Conservation (phyloP, 495 filamentous ascomycete species). For the Aspergillus ellipticus region DNA sequence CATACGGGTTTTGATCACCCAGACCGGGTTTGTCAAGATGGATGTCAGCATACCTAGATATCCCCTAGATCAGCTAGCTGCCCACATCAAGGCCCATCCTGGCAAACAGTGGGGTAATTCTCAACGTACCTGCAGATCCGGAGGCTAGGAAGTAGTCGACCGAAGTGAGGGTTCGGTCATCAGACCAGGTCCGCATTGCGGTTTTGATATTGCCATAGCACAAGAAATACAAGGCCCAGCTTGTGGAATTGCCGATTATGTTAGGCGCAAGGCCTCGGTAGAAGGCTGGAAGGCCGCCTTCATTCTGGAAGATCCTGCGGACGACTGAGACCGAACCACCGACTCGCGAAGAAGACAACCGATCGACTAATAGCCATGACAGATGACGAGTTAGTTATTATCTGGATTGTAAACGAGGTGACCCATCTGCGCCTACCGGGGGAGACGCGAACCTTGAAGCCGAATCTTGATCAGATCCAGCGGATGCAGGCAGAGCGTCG, state of each 20-base stretch:
- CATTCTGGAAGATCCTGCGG: slow-evolving; percentile 50
- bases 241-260: slow-evolving; percentile 81
- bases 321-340: slow-evolving; percentile 55
- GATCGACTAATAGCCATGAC: slow-evolving; percentile 37
- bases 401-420: background rate
- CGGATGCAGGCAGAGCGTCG: slow-evolving; percentile 68
- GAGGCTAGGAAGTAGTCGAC: slow-evolving; percentile 82
- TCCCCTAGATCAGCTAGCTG: background rate
- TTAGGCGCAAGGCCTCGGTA: slow-evolving; percentile 91
- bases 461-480: slow-evolving; percentile 95
- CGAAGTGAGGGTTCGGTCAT: slow-evolving; percentile 48
- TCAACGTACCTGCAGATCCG: slow-evolving; percentile 58
- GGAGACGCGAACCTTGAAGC: slow-evolving; percentile 63
- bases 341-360: slow-evolving; percentile 35
- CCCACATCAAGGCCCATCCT: background rate
- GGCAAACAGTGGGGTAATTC: background rate
- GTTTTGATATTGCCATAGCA: slow-evolving; percentile 61
- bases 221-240: slow-evolving; percentile 91
- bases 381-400: background rate
- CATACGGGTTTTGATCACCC: slow-evolving; percentile 99
- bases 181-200: slow-evolving; percentile 25
- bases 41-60: slow-evolving; percentile 61
- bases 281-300: slow-evolving; percentile 61
- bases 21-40: slow-evolving; percentile 88
- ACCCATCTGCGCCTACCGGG: background rate